Evolutionary conservation across 2,329 filamentous ascomycete species (phyloP).

Genomic region (Aspergillus sp.): DNA sequence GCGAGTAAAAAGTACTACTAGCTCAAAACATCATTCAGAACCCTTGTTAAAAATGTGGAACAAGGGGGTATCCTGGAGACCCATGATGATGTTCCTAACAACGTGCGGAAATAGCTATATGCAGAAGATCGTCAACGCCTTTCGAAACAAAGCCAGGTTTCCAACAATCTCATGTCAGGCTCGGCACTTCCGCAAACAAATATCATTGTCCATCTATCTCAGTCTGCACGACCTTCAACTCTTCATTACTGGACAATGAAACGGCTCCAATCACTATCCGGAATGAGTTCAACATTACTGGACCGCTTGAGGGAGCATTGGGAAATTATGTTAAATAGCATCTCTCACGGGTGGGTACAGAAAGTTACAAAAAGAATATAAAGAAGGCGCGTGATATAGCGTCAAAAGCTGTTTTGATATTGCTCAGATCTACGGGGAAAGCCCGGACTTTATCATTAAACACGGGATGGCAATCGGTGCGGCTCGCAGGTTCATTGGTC

Average conservation of each 20-base stretch:
- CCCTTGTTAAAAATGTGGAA: not conserved
- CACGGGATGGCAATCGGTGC: slow-evolving; percentile 18
- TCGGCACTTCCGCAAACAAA: slow-evolving; percentile 27
- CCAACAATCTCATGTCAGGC: slow-evolving; percentile 16
- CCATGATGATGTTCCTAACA: slow-evolving; percentile 10
- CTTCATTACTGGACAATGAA: not conserved
- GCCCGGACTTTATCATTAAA: slow-evolving; percentile 19
- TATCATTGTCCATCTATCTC: slow-evolving; percentile 32
- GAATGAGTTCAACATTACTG: slow-evolving; percentile 4
- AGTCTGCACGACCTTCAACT: slow-evolving; percentile 15
- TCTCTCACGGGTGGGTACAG: slow-evolving; percentile 13
- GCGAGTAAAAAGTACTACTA: slow-evolving; percentile 11
- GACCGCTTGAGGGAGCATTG: slow-evolving; percentile 16
- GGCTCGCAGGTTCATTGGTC: slow-evolving; percentile 12
- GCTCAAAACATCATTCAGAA: not conserved
- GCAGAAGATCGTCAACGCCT: not conserved
- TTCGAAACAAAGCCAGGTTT: slow-evolving; percentile 20
- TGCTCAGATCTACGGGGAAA: slow-evolving; percentile 14
- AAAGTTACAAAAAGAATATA: slow-evolving; percentile 14
- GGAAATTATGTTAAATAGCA: slow-evolving; percentile 20
- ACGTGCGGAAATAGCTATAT: slow-evolving; percentile 6
- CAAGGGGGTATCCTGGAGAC: not conserved
- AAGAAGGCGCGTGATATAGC: slow-evolving; percentile 18
- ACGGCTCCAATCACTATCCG: no score
- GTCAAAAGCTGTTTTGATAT: slow-evolving; percentile 19